Base-by-base conservation (phyloP, 345 rosid species). In the Euphorbia tirucalli region DNA sequence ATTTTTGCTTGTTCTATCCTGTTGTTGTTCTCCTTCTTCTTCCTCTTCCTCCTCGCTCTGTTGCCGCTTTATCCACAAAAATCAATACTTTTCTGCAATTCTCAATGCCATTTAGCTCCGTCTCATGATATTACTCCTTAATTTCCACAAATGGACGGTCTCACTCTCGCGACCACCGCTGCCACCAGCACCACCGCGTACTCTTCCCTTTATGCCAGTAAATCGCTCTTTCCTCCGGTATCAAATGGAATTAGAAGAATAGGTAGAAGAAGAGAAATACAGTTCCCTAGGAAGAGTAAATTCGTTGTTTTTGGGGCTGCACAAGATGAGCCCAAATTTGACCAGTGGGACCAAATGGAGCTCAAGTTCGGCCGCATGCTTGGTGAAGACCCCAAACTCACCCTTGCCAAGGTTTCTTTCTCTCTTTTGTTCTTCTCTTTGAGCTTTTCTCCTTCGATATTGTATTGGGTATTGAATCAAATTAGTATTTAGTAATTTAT, bases 351-450 rank as follows among this genome's bases (percentile, higher is more conserved):
- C 81, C 87, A 79, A 80, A 92, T 92, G 98, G 97, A 92, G 91
- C 89, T 94, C 81, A 86, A 92, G 73, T 89, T 90, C 49, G 98
- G 97, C 46, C 88, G 85, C 30, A 71, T 88, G 81, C 82, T 94
- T 6, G 96, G 95, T 0, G 98, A 94, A 84, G 97, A 94, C 83
- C 99, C 99, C 44, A 89, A 90, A 81, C 83, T 92, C 78, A 92
- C 97, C 60, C 79, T 90, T 74, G 97, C 97, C 58, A 95, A 95
- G 97, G 99, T 90, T 27, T 49, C 60, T 25, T 7, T 68, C 63
- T 15, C 61, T 27, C 50, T 65, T 49, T 6, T 67, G 22, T 18
- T 13, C 14, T 15, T 59, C 5, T 15, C 0, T 57, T 15, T 11
- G 16, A 24, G 37, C 6, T 65, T 56, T 50, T 48, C 27, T 49